Conservation (phyloP, 192 early-diverging fungal species). For the Entrophospora sp. region DNA sequence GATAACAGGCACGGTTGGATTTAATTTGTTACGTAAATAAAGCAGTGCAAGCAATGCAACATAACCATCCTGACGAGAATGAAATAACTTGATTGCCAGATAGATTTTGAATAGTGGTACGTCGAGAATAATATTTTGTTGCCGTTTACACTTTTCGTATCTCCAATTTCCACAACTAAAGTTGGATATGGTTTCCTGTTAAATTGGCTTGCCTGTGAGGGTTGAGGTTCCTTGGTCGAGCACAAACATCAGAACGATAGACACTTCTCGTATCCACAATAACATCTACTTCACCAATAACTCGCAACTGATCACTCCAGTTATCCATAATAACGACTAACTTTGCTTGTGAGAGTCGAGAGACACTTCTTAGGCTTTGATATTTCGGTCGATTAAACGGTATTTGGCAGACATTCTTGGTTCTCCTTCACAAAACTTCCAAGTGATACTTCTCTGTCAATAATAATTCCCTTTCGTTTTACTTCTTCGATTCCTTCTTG, state of each 20-base stretch:
- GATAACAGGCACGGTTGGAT: constrained; percentile 9
- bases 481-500: constrained; percentile 14
- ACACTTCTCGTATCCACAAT: neutral
- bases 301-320: neutral
- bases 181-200: no score
- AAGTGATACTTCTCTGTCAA: constrained; percentile 7
- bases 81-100: constrained; percentile 16
- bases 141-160: no score
- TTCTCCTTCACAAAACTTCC: constrained; percentile 8
- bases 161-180: no score
- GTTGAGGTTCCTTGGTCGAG: no score
- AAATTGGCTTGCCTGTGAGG: no score
- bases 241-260: neutral
- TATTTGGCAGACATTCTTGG: constrained; percentile 12
- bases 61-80: neutral
- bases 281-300: neutral
- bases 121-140: no score
- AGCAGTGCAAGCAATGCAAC: neutral
- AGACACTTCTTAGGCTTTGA: constrained; percentile 8
- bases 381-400: constrained; percentile 2
- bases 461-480: constrained; percentile 4
- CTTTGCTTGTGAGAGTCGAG: neutral
- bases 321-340: neutral
- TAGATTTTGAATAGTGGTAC: no score
- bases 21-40: constrained; percentile 12